Evolutionary conservation across 345 rosid genomes (phyloP).

Genomic region (Capsella bursapastoris): DNA sequence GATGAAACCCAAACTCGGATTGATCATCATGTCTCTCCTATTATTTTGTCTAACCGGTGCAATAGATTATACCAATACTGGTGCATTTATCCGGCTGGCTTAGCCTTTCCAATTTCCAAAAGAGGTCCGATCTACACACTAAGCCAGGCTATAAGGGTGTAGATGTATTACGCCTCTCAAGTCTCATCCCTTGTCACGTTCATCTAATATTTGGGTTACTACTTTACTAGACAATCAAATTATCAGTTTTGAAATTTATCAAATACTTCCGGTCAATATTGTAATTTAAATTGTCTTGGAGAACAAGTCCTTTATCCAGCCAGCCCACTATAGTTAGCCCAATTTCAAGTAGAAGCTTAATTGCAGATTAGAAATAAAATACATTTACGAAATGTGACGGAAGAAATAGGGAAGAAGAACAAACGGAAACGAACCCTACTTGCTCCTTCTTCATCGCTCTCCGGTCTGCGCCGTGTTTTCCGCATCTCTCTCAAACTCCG

Average conservation of each 20-base stretch:
- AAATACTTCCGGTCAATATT: too few relatives aligned
- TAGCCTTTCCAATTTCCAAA: background rate
- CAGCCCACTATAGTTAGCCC: background rate
- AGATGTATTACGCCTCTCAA: too few relatives aligned
- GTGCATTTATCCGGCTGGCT: background rate
- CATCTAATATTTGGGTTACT: background rate
- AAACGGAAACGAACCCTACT: conserved; percentile 29
- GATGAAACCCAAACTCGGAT: too few relatives aligned
- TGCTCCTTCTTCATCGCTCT: conserved; percentile 3
- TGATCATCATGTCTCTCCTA: background rate
- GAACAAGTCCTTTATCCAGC: background rate
- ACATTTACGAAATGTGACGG: background rate
- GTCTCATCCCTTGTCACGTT: background rate
- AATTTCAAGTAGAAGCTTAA: background rate
- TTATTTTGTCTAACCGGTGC: too few relatives aligned
- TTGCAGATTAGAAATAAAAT: background rate
- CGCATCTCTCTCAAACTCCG: conserved; percentile 24
- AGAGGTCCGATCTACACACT: background rate
- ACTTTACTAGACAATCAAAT: background rate
- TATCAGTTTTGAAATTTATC: background rate
- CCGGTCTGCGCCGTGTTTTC: conserved; percentile 5
- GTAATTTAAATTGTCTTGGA: background rate
- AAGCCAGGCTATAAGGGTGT: too few relatives aligned
- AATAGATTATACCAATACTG: too few relatives aligned
- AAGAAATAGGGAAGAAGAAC: background rate